Percentiles rank a stretch among this genome's conserved stretches.
These are phyloP conservation scores for Synchytrium microbalum DNA, from an alignment of 371 early-diverging fungal species.

Conservation along the genomic window DNA sequence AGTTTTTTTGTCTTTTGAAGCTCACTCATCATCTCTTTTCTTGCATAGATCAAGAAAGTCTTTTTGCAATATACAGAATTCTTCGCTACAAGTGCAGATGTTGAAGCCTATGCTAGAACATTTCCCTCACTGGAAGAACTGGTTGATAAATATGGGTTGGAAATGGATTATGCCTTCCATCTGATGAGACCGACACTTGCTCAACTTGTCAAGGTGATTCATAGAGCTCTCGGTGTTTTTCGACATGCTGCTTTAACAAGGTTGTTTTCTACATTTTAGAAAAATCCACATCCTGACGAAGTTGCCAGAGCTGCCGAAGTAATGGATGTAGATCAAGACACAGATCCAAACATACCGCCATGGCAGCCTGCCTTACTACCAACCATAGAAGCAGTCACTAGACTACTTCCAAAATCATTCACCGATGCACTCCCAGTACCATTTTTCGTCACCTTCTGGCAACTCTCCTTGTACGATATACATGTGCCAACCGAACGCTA, in stretches of 20 bases:
- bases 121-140: conserved; percentile 56
- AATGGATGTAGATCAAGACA: not conserved
- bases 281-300: not conserved
- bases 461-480: conserved; percentile 72
- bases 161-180: conserved; percentile 66
- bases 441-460: conserved; percentile 84
- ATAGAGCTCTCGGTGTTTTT: not conserved
- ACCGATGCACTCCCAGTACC: conserved; percentile 46
- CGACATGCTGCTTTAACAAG: not conserved
- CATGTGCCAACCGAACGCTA: conserved; percentile 66
- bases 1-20: conserved; percentile 4
- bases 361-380: conserved; percentile 11
- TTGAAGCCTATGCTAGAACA: conserved; percentile 39
- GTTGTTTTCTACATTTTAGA: not conserved
- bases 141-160: conserved; percentile 48
- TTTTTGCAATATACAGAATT: conserved; percentile 62
- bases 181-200: conserved; percentile 61
- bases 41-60: conserved; percentile 39
- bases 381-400: conserved; percentile 15
- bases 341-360: conserved; percentile 2
- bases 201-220: conserved; percentile 8
- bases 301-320: not conserved
- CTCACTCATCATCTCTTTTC: not conserved
- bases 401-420: conserved; percentile 19
- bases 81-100: conserved; percentile 27